A percentile compares a stretch with the other conserved stretches of the same genome.
Conservation (phyloP, 2,329 filamentous ascomycete species). For the Colletotrichum sojae region DNA sequence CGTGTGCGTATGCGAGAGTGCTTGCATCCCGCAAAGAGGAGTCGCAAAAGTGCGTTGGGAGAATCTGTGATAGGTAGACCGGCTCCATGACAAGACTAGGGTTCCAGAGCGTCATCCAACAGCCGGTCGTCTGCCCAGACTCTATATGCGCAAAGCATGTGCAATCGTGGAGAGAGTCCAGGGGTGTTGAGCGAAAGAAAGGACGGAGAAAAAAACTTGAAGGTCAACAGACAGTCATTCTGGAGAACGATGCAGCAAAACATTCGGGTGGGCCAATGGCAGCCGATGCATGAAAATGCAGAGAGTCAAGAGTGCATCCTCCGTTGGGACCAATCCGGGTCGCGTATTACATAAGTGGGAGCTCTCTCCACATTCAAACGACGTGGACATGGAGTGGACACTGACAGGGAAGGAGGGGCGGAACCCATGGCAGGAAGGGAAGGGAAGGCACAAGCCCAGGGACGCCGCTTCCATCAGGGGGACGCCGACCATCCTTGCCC, state of each 20-base stretch:
- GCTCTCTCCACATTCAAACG: constrained; percentile 17
- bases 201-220: not conserved
- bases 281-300: constrained; percentile 12
- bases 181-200: constrained; percentile 1
- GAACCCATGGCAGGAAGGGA: no score
- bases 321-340: constrained; percentile 20
- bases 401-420: no score
- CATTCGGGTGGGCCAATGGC: constrained; percentile 20
- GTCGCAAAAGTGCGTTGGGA: not conserved
- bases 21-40: not conserved
- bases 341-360: constrained; percentile 30
- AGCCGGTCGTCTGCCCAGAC: constrained; percentile 1
- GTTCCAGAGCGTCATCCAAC: constrained; percentile 9
- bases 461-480: constrained; percentile 2
- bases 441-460: constrained; percentile 6
- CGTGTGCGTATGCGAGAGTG: not conserved
- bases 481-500: constrained; percentile 23
- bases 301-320: not conserved
- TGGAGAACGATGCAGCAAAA: not conserved
- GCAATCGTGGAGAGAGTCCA: not conserved
- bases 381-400: not conserved
- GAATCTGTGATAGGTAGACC: constrained; percentile 11
- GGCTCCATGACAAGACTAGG: constrained; percentile 9
- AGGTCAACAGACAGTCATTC: not conserved
- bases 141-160: constrained; percentile 2